Percentiles rank a stretch among this genome's conserved stretches.
Conservation (phyloP, 495 filamentous ascomycete species). For the Tuber borchii region DNA sequence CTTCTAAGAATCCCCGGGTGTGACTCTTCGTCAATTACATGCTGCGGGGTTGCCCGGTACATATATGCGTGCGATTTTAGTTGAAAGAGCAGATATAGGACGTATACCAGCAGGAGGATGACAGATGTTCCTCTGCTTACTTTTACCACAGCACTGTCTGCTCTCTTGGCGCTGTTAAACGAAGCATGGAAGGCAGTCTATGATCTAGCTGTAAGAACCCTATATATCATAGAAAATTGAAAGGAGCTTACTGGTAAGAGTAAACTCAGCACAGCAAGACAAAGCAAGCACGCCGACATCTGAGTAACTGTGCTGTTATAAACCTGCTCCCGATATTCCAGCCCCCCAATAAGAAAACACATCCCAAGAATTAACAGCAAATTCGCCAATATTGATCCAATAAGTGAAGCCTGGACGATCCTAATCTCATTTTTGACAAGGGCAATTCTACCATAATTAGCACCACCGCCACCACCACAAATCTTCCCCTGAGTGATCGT, state of each 20-base stretch:
- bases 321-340: slow-evolving; percentile 83
- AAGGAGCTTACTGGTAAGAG: background rate
- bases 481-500: background rate
- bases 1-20: background rate
- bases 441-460: background rate
- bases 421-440: slow-evolving; percentile 63
- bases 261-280: background rate
- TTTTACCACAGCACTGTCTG: background rate
- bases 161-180: background rate
- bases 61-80: background rate
- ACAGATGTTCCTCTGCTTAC: background rate
- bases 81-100: background rate
- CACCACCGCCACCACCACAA: background rate
- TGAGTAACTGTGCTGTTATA: slow-evolving; percentile 93
- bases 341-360: slow-evolving; percentile 78
- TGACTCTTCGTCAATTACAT: background rate
- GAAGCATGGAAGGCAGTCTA: background rate
- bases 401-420: slow-evolving; percentile 80
- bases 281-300: slow-evolving; percentile 63
- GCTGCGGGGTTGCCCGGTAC: background rate
- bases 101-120: background rate
- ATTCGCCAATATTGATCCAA: slow-evolving; percentile 84
- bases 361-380: slow-evolving; percentile 83
- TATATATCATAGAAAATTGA: background rate
- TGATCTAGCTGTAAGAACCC: background rate